Percentiles rank a stretch among this genome's conserved stretches.
These are phyloP conservation scores for Baorangia bicolor DNA, from an alignment of 768 basidiomycete species.

Conservation along the genomic window DNA sequence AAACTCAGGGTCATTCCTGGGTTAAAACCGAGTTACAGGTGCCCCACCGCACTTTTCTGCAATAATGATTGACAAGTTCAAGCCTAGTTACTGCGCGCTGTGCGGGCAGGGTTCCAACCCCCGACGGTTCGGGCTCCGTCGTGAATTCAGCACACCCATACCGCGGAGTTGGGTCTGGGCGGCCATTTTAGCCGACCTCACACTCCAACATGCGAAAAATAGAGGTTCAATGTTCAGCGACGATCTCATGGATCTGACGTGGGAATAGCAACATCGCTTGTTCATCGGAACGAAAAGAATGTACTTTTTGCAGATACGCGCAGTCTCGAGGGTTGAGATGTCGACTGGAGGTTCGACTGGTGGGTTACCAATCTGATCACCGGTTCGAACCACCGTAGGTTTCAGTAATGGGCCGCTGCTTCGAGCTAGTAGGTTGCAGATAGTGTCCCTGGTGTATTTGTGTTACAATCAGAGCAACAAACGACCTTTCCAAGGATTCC, in stretches of 20 bases:
- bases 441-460: background rate
- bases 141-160: background rate
- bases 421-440: background rate
- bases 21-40: background rate
- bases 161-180: background rate
- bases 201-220: background rate
- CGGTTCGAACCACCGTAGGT: background rate
- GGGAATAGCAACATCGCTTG: background rate
- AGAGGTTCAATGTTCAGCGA: background rate
- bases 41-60: background rate
- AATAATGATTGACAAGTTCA: too few species aligned
- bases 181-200: background rate
- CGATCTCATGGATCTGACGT: background rate
- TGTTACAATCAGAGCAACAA: background rate
- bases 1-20: background rate
- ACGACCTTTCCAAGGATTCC: background rate
- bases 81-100: too few species aligned
- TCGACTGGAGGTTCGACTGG: background rate
- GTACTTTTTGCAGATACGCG: background rate
- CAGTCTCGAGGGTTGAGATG: background rate
- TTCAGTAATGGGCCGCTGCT: too few species aligned
- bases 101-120: background rate
- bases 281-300: background rate
- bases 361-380: background rate
- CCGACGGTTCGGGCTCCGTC: background rate